Base-by-base conservation (phyloP, 768 basidiomycete species). In the Calocybe cyanea region DNA sequence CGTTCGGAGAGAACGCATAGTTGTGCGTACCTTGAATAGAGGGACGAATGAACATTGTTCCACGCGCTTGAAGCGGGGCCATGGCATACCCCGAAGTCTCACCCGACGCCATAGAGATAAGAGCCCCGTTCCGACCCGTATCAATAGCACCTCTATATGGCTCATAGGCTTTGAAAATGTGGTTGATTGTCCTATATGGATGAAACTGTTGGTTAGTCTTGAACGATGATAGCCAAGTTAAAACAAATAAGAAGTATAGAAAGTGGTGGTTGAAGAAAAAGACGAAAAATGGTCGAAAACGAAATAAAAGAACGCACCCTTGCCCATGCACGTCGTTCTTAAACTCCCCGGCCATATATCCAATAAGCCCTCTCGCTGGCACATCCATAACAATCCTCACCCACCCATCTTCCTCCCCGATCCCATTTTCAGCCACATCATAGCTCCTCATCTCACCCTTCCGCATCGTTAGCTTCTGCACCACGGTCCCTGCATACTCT, bases 271-370 rank as follows among this genome's bases (percentile, higher is more conserved):
- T n/a, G n/a, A n/a, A n/a, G n/a, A n/a, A n/a, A n/a, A n/a, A n/a
- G n/a, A n/a, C n/a, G n/a, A n/a, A n/a, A n/a, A n/a, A n/a, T n/a
- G 33, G 7, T 28, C 25, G 11, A 5, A 28, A 6, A 5, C 25
- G 28, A 7, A 28, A 23, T 47, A 9, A 44, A 17, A 17, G 2
- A 9, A 50, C 63, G 18, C 35, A 72, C 72, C 75, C 73, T 56
- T 76, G 67, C 9, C 73, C 73, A 54, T 75, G 73, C 25, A 73
- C 71, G 51, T 77, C 73, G 37, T 75, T 75, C 52, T 70, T 70
- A 48, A 77, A 75, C 52, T 77, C 75, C 18, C 73, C 75, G 39
- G 73, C 70, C 69, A 77, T 71, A 46, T 75, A 77, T 6, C 73
- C 73, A 61, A 77, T 74, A 34, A 77, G 58, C 1, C 75, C 73